Evolutionary conservation across 441 rosid genomes (phyloP).

Genomic region (Populus hybrid): DNA sequence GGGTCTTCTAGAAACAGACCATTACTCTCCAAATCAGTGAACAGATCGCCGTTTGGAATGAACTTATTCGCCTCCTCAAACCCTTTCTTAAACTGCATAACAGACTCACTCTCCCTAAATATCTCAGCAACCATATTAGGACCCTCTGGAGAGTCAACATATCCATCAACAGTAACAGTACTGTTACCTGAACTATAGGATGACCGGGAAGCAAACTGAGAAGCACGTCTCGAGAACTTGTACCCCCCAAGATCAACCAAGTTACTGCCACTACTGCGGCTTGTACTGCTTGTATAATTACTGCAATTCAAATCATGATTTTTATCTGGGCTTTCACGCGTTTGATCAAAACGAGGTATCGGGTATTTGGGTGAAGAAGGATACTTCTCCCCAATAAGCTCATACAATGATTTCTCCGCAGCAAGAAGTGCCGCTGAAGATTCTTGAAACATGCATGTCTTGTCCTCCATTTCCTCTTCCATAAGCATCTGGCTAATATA

Average conservation of each 20-base stretch:
- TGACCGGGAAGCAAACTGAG: slow-evolving; percentile 33
- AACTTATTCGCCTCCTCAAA: slow-evolving; percentile 79
- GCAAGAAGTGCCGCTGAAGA: slow-evolving; percentile 66
- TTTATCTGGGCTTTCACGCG: slow-evolving; percentile 19
- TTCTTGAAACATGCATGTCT: slow-evolving; percentile 62
- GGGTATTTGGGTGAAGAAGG: slow-evolving; percentile 24
- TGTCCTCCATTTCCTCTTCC: slow-evolving; percentile 79
- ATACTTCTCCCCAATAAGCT: slow-evolving; percentile 51
- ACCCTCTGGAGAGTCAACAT: slow-evolving; percentile 27
- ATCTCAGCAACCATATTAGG: slow-evolving; percentile 36
- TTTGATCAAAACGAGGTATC: slow-evolving; percentile 9
- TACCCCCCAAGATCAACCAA: slow-evolving; percentile 25
- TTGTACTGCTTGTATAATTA: slow-evolving; percentile 10
- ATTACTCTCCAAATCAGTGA: slow-evolving; percentile 30
- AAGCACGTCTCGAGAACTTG: slow-evolving; percentile 12
- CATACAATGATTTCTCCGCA: slow-evolving; percentile 65
- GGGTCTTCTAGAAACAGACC: slow-evolving; percentile 24
- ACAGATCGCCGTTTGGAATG: slow-evolving; percentile 50
- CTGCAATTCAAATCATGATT: slow-evolving; percentile 12
- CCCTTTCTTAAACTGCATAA: slow-evolving; percentile 67
- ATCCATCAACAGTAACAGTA: slow-evolving; percentile 15
- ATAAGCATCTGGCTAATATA: slow-evolving; percentile 72
- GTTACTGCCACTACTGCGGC: slow-evolving; percentile 14
- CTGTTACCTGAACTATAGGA: slow-evolving; percentile 23
- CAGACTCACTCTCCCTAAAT: slow-evolving; percentile 47